Evolutionary conservation across 2,329 filamentous ascomycete genomes (phyloP), one percentile per base, ranked within the genome.

Genomic region (Fusarium sp.): DNA sequence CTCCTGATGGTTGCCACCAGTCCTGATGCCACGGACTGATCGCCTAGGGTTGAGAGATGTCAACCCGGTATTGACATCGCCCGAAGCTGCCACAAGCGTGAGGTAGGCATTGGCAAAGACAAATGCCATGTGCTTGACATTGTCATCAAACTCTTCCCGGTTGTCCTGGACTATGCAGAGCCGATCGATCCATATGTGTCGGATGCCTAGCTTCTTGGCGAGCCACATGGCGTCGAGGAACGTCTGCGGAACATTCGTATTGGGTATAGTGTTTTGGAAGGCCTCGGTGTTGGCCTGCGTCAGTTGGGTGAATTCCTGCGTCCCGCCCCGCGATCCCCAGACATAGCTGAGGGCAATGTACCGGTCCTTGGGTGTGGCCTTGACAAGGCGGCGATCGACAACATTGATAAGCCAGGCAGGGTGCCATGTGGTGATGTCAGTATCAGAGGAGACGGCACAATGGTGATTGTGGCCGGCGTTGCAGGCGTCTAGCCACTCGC

Each of bases 271-370:
- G 28, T 77, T 73, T 65, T 81, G 78, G 34, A 79, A 79, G 34
- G 75, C 77, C 18, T 80, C 78, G 16, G 83, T 40, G 34, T 82
- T 84, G 51, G 76, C 73, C 50, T 75, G 76, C 36, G 81, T 66
- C 28, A 83, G 77, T 66, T 80, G 78, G 27, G 73, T 70, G 6
- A 71, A 72, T 10, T 70, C 69, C 6, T 78, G 74, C 12, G 72
- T 65, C 13, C 72, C 73, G 28, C 68, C 73, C n/a, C 76, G 77
- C 4, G 75, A 68, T 8, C 80, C 81, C 77, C 81, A 83, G 36
- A 85, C 82, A 66, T 85, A 85, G 75, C 83, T 85, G 27, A 85
- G 76, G n/a, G 83, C 81, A 5, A 83, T 70, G 52, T 85, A 85
- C 36, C 81, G 75, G 48, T 84, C 82, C 10, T 74, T 73, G 3